These are phyloP conservation scores for Paramecium tetraurelia DNA, from an alignment of 73 alveolate species.

Conservation along the genomic window DNA sequence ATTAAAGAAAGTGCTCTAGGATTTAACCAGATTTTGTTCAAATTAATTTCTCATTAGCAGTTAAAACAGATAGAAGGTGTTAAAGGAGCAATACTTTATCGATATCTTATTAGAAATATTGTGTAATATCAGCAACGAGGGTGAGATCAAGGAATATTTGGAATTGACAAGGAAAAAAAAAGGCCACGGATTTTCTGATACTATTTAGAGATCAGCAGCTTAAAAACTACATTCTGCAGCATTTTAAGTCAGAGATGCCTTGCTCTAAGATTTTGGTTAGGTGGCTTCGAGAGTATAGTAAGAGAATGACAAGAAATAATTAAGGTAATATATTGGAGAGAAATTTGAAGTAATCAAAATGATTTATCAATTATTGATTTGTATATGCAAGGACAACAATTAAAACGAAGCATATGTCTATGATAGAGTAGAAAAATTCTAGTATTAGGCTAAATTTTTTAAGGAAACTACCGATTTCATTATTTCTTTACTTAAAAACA, in stretches of 20 bases:
- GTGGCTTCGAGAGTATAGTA: not conserved
- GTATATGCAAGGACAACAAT: conserved; percentile 49
- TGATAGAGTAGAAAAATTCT: conserved; percentile 26
- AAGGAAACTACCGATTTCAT: conserved; percentile 60
- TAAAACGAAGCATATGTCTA: conserved; percentile 40
- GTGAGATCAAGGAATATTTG: not conserved
- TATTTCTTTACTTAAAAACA: conserved; percentile 32
- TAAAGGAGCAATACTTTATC: conserved; percentile 52
- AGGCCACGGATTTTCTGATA: not conserved
- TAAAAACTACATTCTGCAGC: not conserved
- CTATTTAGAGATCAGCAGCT: not conserved
- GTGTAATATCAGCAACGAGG: not conserved
- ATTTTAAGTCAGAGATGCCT: not conserved
- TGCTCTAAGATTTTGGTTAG: not conserved
- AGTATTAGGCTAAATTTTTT: conserved; percentile 58
- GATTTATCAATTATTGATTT: conserved; percentile 42
- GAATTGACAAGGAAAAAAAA: not conserved
- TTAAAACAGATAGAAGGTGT: conserved; percentile 46
- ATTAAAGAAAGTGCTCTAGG: not conserved
- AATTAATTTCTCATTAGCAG: conserved; percentile 45
- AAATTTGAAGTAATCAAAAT: conserved; percentile 47
- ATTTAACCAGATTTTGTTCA: conserved; percentile 43
- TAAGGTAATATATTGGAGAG: not conserved
- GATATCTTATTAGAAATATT: conserved; percentile 15
- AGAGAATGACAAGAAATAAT: not conserved